Evolutionary conservation across 306 rosid genomes (phyloP), one percentile per base, ranked within the genome.

Genomic region (Prunus mongolica): DNA sequence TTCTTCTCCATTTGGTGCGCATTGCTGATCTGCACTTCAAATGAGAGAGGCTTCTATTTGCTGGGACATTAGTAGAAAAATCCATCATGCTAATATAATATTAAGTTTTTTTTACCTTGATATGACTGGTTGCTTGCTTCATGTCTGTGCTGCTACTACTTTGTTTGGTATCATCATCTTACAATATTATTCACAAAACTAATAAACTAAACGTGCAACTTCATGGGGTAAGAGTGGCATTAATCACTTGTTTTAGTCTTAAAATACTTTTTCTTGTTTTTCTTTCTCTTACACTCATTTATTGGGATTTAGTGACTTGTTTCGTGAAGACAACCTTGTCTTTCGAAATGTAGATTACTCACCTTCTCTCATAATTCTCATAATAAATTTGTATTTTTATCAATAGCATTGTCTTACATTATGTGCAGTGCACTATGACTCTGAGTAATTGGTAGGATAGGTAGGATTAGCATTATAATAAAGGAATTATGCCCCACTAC

Each of bases 1-100:
- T 56, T 72, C 67, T 56, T 72, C 41, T 34, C 41, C 50, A 30
- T 71, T 30, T 71, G 32, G 64, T 71, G 75, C 16, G 75, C 75
- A 11, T 38, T 71, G 75, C 75, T 72, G 67, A 72, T 24, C 66
- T 72, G 76, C 51, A 28, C 49, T 56, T 57, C 76, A 72, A 72
- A 72, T 41, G 12, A 73, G 68, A 3, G 28, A 73, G 41, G 41
- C 66, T 57, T 57, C 56, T 45, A 72, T 72, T 72, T 72, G 68
- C 77, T 25, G 68, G 32, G 57, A 24, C 55, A 58, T 24, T 73
- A 4, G 56, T 28, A 44, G 68, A 60, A 41, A 60, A 45, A 10
- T 32, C 58, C 65, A 60, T 60, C 46, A 25, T 73, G 60, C 19
- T 6, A 74, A 41, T 45, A 9, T 12, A 61, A 46, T 46, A 25